Conservation (phyloP, 2,329 filamentous ascomycete species). For the Dothistroma septosporum region DNA sequence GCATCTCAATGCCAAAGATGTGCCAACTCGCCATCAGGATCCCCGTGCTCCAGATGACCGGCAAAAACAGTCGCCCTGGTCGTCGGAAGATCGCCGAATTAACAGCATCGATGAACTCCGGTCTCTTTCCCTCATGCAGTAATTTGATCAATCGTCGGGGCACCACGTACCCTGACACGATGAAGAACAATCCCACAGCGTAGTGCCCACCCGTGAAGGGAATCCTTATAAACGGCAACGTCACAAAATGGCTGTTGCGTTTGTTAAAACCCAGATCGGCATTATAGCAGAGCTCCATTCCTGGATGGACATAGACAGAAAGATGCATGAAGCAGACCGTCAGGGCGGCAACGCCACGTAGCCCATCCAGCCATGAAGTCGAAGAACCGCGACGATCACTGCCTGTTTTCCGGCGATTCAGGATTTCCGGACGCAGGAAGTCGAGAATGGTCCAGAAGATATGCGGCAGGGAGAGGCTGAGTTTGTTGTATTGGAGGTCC, state of each 20-base stretch:
- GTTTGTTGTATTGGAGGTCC: neutral
- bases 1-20: slow-evolving; percentile 47
- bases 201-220: slow-evolving; percentile 61
- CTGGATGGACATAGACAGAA: slow-evolving; percentile 52
- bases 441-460: slow-evolving; percentile 2
- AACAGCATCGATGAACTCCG: slow-evolving; percentile 40
- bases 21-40: slow-evolving; percentile 51
- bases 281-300: slow-evolving; percentile 39
- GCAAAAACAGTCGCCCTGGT: slow-evolving; percentile 47
- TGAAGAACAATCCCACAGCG: slow-evolving; percentile 51
- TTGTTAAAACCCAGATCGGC: slow-evolving; percentile 31
- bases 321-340: slow-evolving; percentile 62
- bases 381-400: slow-evolving; percentile 12
- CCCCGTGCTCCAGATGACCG: slow-evolving; percentile 53
- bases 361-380: slow-evolving; percentile 60
- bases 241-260: slow-evolving; percentile 41
- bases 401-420: slow-evolving; percentile 6
- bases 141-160: slow-evolving; percentile 39
- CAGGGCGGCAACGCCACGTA: slow-evolving; percentile 63
- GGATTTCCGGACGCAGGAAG: slow-evolving; percentile 15
- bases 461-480: neutral
- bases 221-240: slow-evolving; percentile 55
- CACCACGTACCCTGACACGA: slow-evolving; percentile 52
- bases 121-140: slow-evolving; percentile 32
- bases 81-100: slow-evolving; percentile 49